A percentile compares a stretch with the other conserved stretches of the same genome.
These are phyloP conservation scores for Evernia prunastri DNA, from an alignment of 495 filamentous ascomycete genomes.

Conservation along the genomic window DNA sequence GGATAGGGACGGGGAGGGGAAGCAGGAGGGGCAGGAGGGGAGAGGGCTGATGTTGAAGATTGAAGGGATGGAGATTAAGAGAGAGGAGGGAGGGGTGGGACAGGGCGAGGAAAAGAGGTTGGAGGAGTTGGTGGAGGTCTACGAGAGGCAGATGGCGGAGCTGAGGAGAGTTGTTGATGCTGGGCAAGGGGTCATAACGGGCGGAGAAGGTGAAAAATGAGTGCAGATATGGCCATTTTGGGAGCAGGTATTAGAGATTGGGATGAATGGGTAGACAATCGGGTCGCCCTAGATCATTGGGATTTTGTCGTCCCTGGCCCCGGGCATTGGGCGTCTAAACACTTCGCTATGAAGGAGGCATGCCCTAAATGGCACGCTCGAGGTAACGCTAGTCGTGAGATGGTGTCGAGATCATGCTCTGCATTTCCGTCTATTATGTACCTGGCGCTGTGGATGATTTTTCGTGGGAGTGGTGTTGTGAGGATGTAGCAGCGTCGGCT, in stretches of 20 bases:
- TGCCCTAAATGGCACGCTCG: background rate
- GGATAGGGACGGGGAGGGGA: slow-evolving; percentile 17
- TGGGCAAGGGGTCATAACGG: slow-evolving; percentile 7
- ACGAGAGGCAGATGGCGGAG: slow-evolving; percentile 23
- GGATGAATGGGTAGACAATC: background rate
- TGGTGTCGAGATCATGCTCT: background rate
- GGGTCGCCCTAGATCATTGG: background rate
- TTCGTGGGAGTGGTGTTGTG: slow-evolving; percentile 38
- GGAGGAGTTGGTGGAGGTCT: slow-evolving; percentile 22
- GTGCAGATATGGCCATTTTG: background rate
- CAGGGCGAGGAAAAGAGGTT: slow-evolving; percentile 15
- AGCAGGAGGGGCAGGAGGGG: slow-evolving; percentile 9
- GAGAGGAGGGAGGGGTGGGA: slow-evolving; percentile 1
- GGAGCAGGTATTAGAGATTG: background rate
- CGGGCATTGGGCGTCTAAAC: background rate
- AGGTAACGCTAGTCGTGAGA: background rate
- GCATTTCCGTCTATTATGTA: background rate
- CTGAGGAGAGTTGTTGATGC: slow-evolving; percentile 27
- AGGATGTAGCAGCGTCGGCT: slow-evolving; percentile 50
- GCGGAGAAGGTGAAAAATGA: background rate
- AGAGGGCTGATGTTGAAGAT: slow-evolving; percentile 26
- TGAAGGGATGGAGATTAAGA: slow-evolving; percentile 21
- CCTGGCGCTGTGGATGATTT: background rate
- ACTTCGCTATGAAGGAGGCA: background rate
- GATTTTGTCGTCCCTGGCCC: background rate